A percentile compares a stretch with the other conserved stretches of the same genome.
phyloP scores from a whole-genome alignment of 179 eudicot genomes.

The Spinacia oleracea region DNA sequence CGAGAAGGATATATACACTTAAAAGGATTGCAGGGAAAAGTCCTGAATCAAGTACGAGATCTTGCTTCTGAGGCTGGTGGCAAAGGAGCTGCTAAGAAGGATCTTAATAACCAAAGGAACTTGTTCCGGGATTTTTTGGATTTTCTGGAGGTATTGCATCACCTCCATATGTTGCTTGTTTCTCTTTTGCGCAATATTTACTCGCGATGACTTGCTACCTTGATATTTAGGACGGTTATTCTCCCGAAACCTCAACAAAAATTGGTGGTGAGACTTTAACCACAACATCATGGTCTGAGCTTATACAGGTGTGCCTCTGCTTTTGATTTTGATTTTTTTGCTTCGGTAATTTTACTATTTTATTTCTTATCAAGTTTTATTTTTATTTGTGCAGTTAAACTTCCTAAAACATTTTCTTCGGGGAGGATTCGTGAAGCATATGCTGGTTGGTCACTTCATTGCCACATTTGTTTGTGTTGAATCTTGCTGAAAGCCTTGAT shows the following conservation, averaged over 20 bases:
- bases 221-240: conserved; percentile 57
- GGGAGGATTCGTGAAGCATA: conserved; percentile 91
- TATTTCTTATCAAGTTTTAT: background rate
- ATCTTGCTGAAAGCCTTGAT: background rate
- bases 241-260: conserved; percentile 70
- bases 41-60: conserved; percentile 66
- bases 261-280: conserved; percentile 73
- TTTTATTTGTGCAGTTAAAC: conserved; percentile 51
- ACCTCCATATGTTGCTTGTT: background rate
- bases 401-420: conserved; percentile 83
- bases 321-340: background rate
- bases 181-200: background rate
- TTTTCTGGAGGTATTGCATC: conserved; percentile 68
- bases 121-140: conserved; percentile 75
- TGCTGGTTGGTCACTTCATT: conserved; percentile 56
- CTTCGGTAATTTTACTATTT: background rate
- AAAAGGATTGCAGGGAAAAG: conserved; percentile 62
- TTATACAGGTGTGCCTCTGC: conserved; percentile 63
- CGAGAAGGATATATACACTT: conserved; percentile 48
- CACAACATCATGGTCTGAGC: conserved; percentile 74
- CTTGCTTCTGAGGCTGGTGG: conserved; percentile 93
- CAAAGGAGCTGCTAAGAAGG: conserved; percentile 86
- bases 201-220: conserved; percentile 1
- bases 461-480: conserved; percentile 3
- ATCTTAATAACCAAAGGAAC: conserved; percentile 81